Conservation (phyloP, 2,329 filamentous ascomycete species). For the Talaromyces sp. region DNA sequence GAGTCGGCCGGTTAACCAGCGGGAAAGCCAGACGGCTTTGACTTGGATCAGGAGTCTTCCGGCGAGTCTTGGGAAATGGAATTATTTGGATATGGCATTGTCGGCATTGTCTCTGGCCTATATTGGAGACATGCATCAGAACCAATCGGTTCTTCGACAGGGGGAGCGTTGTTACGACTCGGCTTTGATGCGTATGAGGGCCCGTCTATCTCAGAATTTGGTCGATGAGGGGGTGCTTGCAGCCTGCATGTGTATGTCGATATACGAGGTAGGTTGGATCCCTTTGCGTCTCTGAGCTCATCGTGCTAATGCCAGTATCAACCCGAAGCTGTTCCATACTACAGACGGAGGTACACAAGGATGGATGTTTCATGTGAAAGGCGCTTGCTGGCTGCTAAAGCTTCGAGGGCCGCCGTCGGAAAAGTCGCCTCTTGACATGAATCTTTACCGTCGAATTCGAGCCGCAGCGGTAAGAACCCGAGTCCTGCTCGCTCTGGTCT, state of each 20-base stretch:
- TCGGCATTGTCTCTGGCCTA: slow-evolving; percentile 11
- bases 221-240: slow-evolving; percentile 11
- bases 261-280: slow-evolving; percentile 9
- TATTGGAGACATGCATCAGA: slow-evolving; percentile 8
- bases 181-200: slow-evolving; percentile 8
- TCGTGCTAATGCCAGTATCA: background rate
- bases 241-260: slow-evolving; percentile 11
- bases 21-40: slow-evolving; percentile 7
- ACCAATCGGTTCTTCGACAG: slow-evolving; percentile 4
- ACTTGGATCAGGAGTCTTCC: slow-evolving; percentile 10
- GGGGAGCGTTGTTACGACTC: slow-evolving; percentile 8
- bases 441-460: slow-evolving; percentile 13
- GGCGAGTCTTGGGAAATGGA: slow-evolving; percentile 7
- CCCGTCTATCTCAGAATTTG: slow-evolving; percentile 1
- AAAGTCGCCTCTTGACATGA: slow-evolving; percentile 12
- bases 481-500: background rate
- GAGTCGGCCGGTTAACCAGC: background rate
- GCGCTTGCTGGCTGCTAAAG: slow-evolving; percentile 9
- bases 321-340: slow-evolving; percentile 9
- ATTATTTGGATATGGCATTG: slow-evolving; percentile 7
- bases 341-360: slow-evolving; percentile 8
- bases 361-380: slow-evolving; percentile 14
- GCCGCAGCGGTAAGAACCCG: slow-evolving; percentile 9
- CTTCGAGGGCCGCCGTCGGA: slow-evolving; percentile 9
- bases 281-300: background rate